Conservation (phyloP, 306 rosid species). For the Fragaria nilgerrensis region DNA sequence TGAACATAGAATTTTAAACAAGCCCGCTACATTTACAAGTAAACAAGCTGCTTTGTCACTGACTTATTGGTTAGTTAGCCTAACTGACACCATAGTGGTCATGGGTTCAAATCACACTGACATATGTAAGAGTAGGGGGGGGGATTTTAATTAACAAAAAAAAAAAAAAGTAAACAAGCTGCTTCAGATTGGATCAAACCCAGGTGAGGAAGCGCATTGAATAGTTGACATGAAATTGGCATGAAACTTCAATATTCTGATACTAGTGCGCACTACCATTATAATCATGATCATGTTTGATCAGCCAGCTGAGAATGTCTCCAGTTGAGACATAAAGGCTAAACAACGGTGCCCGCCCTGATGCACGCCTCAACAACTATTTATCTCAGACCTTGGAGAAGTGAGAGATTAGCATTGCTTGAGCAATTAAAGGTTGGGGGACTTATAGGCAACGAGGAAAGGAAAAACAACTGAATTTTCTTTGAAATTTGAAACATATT, state of each 20-base stretch:
- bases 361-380: not conserved
- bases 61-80: too few relatives aligned
- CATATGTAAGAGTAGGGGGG: too few relatives aligned
- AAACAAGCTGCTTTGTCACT: not conserved
- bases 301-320: not conserved
- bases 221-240: not conserved
- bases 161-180: not conserved
- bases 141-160: too few relatives aligned
- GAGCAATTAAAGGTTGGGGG: not conserved
- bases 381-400: not conserved
- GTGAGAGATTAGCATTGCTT: slow-evolving; percentile 2
- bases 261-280: not conserved
- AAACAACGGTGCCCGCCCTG: not conserved
- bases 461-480: not conserved
- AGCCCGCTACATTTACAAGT: not conserved
- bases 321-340: not conserved
- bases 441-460: not conserved
- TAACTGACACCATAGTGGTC: too few relatives aligned
- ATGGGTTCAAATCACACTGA: too few relatives aligned
- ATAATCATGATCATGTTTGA: not conserved
- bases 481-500: not conserved
- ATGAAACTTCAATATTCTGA: slow-evolving; percentile 2
- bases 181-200: not conserved
- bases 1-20: not conserved
- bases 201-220: not conserved